Conservation (phyloP, 192 early-diverging fungal species). For the Linnemannia hyalina region DNA sequence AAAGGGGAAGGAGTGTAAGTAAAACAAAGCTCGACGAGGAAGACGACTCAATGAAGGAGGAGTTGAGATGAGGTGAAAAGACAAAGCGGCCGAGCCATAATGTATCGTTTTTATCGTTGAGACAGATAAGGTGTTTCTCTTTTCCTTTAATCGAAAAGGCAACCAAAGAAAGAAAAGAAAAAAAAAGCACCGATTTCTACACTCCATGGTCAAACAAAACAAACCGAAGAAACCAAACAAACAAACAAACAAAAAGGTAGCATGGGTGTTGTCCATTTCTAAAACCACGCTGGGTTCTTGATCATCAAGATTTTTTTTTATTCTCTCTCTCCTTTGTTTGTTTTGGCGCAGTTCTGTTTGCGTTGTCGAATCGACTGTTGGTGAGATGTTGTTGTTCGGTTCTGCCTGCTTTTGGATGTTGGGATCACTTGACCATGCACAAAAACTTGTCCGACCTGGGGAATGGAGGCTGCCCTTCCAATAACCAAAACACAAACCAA, state of each 20-base stretch:
- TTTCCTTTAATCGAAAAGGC: neutral
- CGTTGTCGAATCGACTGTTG: neutral
- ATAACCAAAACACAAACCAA: neutral
- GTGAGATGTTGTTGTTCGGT: neutral
- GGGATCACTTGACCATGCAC: slow-evolving; percentile 1
- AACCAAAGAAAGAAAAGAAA: neutral
- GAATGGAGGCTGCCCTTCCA: slow-evolving; percentile 10
- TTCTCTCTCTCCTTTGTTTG: neutral
- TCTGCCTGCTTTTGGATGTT: neutral
- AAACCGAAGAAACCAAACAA: neutral
- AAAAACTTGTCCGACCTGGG: slow-evolving; percentile 13
- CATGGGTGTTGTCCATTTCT: neutral
- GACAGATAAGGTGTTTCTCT: neutral
- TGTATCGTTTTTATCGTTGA: neutral
- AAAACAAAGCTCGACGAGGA: neutral
- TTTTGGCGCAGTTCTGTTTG: neutral
- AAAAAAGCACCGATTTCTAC: neutral
- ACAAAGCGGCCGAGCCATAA: neutral
- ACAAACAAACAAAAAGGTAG: neutral
- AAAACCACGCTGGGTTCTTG: neutral
- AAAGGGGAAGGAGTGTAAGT: neutral
- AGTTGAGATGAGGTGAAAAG: neutral
- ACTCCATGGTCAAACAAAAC: neutral
- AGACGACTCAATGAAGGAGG: neutral
- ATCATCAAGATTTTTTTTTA: neutral